Evolutionary conservation across 164 flowering plant genomes (phyloP).

Genomic region (Vitis labrusca): DNA sequence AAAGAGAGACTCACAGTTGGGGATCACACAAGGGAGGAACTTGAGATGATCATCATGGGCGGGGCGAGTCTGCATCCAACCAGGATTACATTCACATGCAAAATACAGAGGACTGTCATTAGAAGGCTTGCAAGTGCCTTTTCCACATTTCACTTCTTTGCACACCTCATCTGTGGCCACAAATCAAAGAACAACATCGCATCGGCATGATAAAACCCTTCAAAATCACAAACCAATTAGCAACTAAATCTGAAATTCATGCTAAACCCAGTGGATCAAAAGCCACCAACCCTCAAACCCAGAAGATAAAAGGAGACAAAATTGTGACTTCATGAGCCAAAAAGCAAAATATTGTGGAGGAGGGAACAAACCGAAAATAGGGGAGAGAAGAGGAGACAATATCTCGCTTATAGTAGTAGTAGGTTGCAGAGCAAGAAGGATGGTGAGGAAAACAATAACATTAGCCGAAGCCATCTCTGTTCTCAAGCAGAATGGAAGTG

Average conservation of each 20-base stretch:
- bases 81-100: slow-evolving; percentile 59
- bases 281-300: slow-evolving; percentile 3
- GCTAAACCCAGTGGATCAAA: not conserved
- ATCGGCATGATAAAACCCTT: not conserved
- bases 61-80: slow-evolving; percentile 48
- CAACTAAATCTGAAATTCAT: no score
- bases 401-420: slow-evolving; percentile 14
- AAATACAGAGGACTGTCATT: slow-evolving; percentile 23
- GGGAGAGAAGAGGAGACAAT: slow-evolving; percentile 35
- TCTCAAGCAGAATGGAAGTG: not conserved
- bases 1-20: slow-evolving; percentile 43
- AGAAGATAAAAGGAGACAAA: not conserved
- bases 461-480: slow-evolving; percentile 21
- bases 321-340: not conserved
- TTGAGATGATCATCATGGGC: slow-evolving; percentile 22
- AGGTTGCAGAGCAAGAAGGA: slow-evolving; percentile 21
- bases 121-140: slow-evolving; percentile 55
- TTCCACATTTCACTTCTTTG: slow-evolving; percentile 58
- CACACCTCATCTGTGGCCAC: slow-evolving; percentile 40
- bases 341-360: not conserved
- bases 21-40: slow-evolving; percentile 60
- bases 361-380: slow-evolving; percentile 24
- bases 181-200: not conserved
- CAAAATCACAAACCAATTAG: not conserved
- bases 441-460: slow-evolving; percentile 5